Evolutionary conservation across 306 rosid genomes (phyloP).

Genomic region (Hylodesmum podocarpum): DNA sequence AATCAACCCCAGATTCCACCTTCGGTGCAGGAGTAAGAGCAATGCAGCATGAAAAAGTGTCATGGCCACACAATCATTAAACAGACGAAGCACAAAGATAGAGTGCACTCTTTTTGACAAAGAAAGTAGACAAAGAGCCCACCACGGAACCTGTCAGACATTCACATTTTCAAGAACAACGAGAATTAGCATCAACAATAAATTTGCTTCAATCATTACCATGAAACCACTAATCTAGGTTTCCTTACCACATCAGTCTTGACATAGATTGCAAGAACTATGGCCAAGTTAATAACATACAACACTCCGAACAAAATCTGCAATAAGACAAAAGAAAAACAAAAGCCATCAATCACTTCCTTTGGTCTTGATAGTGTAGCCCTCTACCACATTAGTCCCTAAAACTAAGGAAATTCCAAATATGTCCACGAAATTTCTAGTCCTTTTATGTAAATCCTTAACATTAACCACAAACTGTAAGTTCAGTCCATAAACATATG

Average conservation of each 20-base stretch:
- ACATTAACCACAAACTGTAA: no score
- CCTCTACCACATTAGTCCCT: no score
- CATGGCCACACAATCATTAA: conserved; percentile 87
- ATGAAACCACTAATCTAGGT: no score
- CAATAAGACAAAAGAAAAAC: conserved; percentile 25
- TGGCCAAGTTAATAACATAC: conserved; percentile 72
- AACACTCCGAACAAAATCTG: conserved; percentile 82
- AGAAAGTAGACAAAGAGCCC: conserved; percentile 83
- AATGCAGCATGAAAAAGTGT: conserved; percentile 74
- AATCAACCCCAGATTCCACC: conserved; percentile 90
- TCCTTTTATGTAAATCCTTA: no score
- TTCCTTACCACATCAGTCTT: conserved; percentile 75
- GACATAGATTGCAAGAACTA: conserved; percentile 62
- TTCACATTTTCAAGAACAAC: background rate
- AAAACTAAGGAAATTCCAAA: no score
- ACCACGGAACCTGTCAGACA: conserved; percentile 72
- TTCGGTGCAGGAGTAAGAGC: conserved; percentile 57
- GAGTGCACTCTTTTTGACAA: conserved; percentile 92
- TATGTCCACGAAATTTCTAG: no score
- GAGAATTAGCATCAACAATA: background rate
- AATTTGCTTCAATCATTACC: no score
- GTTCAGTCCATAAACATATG: no score
- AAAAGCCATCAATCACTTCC: background rate
- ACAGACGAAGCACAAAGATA: conserved; percentile 88
- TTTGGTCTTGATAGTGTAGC: no score